Evolutionary conservation across 345 rosid genomes (phyloP).

Genomic region (Balakata baccata): DNA sequence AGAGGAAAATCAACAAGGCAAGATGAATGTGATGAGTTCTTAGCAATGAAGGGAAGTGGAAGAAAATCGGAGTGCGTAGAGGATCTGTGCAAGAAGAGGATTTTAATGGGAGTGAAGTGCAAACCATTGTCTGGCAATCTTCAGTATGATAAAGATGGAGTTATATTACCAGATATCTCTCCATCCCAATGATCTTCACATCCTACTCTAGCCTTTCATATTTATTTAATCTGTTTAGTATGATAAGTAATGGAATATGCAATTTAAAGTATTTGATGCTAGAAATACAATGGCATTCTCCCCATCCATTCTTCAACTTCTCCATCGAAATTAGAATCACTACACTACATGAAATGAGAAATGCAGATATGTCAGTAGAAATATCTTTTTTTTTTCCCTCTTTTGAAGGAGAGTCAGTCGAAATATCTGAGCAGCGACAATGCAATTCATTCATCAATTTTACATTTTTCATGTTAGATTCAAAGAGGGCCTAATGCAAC

Average conservation of each 20-base stretch:
- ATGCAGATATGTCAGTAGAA: too few relatives aligned
- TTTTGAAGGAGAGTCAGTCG: too few relatives aligned
- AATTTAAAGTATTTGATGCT: too few relatives aligned
- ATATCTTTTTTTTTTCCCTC: too few relatives aligned
- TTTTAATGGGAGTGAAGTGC: slow-evolving; percentile 65
- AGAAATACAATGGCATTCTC: too few relatives aligned
- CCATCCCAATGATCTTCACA: slow-evolving; percentile 3
- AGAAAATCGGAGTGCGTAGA: slow-evolving; percentile 4
- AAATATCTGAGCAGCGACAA: too few relatives aligned
- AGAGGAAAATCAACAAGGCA: slow-evolving; percentile 13
- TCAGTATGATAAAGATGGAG: slow-evolving; percentile 44
- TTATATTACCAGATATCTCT: slow-evolving; percentile 38
- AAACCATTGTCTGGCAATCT: slow-evolving; percentile 45
- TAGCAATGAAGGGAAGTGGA: neutral
- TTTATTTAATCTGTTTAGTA: neutral
- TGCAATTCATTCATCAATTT: too few relatives aligned
- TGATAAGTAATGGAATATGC: too few relatives aligned
- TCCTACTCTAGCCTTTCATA: neutral
- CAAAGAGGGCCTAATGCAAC: neutral
- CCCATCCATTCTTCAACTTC: too few relatives aligned
- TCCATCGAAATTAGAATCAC: too few relatives aligned
- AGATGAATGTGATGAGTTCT: neutral
- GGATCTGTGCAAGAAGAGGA: slow-evolving; percentile 72
- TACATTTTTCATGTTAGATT: too few relatives aligned
- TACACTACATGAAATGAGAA: too few relatives aligned